These are phyloP conservation scores for Komagataella pastoris DNA, from an alignment of 805 yeast species.

Conservation along the genomic window DNA sequence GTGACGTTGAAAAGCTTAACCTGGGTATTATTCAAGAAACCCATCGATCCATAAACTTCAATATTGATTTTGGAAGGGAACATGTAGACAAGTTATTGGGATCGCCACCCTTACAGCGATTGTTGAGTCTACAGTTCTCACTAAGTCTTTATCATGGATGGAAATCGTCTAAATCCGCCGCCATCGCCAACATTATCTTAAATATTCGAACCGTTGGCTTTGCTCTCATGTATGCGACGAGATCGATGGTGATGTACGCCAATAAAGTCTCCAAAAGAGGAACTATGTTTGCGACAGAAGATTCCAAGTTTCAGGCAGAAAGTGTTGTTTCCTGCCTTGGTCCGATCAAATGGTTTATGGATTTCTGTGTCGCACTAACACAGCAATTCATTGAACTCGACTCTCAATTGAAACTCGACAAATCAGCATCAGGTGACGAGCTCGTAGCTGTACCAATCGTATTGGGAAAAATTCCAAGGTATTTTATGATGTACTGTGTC, in stretches of 20 bases:
- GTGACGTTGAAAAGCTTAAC: conserved; percentile 20
- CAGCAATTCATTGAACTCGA: conserved; percentile 53
- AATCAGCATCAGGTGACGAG: conserved; percentile 7
- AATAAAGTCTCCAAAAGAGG: conserved; percentile 44
- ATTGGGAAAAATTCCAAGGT: conserved; percentile 57
- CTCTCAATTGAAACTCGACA: background rate
- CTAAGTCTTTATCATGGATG: conserved; percentile 36
- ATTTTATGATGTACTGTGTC: conserved; percentile 51
- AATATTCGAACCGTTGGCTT: conserved; percentile 63
- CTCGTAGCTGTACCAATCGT: conserved; percentile 44
- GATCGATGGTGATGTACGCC: conserved; percentile 52
- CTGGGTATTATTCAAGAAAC: conserved; percentile 44
- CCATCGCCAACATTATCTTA: conserved; percentile 48
- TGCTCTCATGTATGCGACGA: conserved; percentile 48
- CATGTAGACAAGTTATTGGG: conserved; percentile 64
- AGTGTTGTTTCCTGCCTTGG: conserved; percentile 58
- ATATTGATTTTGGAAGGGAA: conserved; percentile 57
- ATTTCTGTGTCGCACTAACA: conserved; percentile 53
- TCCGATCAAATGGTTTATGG: conserved; percentile 75
- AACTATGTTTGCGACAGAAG: conserved; percentile 28
- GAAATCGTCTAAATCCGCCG: conserved; percentile 25
- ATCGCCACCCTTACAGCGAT: conserved; percentile 65
- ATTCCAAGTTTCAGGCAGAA: conserved; percentile 40
- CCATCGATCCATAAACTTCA: conserved; percentile 64
- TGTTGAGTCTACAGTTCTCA: conserved; percentile 55